These are phyloP conservation scores for Candolleomyces aberdarensis DNA, from an alignment of 768 basidiomycete species.

Conservation along the genomic window DNA sequence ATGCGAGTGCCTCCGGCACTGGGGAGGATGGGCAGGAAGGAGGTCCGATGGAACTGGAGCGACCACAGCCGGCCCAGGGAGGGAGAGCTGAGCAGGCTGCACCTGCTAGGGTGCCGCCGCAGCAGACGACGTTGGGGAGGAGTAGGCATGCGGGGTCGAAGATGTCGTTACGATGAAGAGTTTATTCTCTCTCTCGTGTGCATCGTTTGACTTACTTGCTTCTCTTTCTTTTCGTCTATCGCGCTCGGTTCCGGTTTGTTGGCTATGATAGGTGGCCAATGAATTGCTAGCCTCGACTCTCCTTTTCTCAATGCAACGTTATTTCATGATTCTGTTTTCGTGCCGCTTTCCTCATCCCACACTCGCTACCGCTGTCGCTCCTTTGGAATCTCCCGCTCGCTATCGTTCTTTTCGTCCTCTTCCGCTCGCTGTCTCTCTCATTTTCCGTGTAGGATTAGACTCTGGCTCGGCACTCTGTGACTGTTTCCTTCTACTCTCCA, in stretches of 20 bases:
- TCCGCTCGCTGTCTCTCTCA: neutral
- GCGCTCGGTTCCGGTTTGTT: neutral
- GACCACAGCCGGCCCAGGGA: neutral
- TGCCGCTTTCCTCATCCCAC: neutral
- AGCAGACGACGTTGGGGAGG: neutral
- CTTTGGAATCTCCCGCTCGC: neutral
- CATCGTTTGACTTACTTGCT: neutral
- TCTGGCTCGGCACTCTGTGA: no score
- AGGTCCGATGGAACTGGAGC: constrained; percentile 7
- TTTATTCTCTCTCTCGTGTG: no score
- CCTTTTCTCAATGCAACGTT: neutral
- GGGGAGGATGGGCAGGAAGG: neutral
- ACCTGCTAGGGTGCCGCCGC: neutral
- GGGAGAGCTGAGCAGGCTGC: neutral
- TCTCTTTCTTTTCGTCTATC: neutral
- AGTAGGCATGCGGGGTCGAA: neutral
- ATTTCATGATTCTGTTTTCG: neutral
- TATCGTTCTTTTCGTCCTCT: neutral
- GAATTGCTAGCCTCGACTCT: no score
- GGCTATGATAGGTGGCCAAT: no score
- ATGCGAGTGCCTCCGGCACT: constrained; percentile 45
- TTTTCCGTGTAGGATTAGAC: neutral
- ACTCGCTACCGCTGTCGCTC: neutral
- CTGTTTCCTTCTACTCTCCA: no score
- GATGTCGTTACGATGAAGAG: neutral